A percentile compares a stretch with the other conserved stretches of the same genome.
These are phyloP conservation scores for Lasiodiplodia sp. DNA, from an alignment of 2,329 filamentous ascomycete species.

Conservation along the genomic window DNA sequence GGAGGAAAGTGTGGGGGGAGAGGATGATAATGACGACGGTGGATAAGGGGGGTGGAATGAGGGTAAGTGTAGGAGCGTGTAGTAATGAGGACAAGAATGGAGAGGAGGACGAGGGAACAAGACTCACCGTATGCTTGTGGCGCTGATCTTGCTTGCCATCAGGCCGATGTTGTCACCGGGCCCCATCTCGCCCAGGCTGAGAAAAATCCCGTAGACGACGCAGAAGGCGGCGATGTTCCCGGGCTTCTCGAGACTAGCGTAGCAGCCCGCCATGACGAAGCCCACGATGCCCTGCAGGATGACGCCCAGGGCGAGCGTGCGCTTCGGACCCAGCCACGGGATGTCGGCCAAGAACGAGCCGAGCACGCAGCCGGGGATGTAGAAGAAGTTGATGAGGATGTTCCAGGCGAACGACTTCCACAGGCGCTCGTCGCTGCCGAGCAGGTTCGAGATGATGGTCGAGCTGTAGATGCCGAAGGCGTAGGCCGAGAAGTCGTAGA, in stretches of 20 bases:
- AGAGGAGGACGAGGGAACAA: neutral
- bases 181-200: slow-evolving; percentile 79
- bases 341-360: slow-evolving; percentile 78
- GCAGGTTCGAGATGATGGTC: slow-evolving; percentile 72
- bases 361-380: slow-evolving; percentile 80
- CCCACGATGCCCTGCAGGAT: slow-evolving; percentile 77
- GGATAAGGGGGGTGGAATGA: too few species aligned
- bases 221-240: slow-evolving; percentile 77
- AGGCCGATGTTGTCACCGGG: slow-evolving; percentile 93
- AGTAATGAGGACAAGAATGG: too few species aligned
- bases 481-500: slow-evolving; percentile 77
- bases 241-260: slow-evolving; percentile 71
- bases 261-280: slow-evolving; percentile 87
- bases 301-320: slow-evolving; percentile 76
- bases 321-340: slow-evolving; percentile 74
- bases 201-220: slow-evolving; percentile 80
- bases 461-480: slow-evolving; percentile 87
- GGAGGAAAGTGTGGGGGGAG: neutral
- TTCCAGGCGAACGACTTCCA: slow-evolving; percentile 89
- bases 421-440: slow-evolving; percentile 65
- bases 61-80: too few species aligned
- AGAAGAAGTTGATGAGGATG: slow-evolving; percentile 86
- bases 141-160: slow-evolving; percentile 84
- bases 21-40: too few species aligned
- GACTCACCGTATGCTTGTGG: slow-evolving; percentile 73